These are phyloP conservation scores for Neofusicoccum umdonicola DNA, from an alignment of 2,329 filamentous ascomycete genomes.

Conservation along the genomic window DNA sequence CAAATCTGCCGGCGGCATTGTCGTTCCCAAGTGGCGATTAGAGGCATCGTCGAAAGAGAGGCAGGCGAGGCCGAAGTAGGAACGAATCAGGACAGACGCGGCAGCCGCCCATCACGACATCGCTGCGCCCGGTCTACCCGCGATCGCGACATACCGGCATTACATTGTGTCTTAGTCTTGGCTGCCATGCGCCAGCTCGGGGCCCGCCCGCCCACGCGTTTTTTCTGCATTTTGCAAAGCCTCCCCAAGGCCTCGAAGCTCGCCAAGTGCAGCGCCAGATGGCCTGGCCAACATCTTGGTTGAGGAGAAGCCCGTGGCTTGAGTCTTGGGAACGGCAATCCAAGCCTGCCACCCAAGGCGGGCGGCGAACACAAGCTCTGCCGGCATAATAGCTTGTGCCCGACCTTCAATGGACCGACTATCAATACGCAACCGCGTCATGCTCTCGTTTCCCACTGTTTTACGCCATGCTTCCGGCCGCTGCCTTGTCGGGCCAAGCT, in stretches of 20 bases:
- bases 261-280: background rate
- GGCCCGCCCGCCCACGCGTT: no score
- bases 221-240: background rate
- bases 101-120: background rate
- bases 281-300: background rate
- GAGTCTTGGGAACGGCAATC: background rate
- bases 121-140: background rate
- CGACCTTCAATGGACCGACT: background rate
- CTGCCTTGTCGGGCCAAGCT: background rate
- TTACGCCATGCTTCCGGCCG: background rate
- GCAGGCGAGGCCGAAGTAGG: background rate
- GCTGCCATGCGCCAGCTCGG: background rate
- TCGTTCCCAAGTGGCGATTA: no score
- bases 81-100: background rate
- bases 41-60: no score
- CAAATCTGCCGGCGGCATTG: background rate
- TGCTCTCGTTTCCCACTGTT: background rate
- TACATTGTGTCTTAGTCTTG: slow-evolving; percentile 7
- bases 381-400: background rate
- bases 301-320: background rate
- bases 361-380: background rate
- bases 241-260: slow-evolving; percentile 5
- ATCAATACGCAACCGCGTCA: background rate
- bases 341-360: background rate
- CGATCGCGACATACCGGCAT: slow-evolving; percentile 19